A percentile compares a stretch with the other conserved stretches of the same genome.
Conservation (phyloP, 108 stramenopile genomes). For the Seminavis robusta region DNA sequence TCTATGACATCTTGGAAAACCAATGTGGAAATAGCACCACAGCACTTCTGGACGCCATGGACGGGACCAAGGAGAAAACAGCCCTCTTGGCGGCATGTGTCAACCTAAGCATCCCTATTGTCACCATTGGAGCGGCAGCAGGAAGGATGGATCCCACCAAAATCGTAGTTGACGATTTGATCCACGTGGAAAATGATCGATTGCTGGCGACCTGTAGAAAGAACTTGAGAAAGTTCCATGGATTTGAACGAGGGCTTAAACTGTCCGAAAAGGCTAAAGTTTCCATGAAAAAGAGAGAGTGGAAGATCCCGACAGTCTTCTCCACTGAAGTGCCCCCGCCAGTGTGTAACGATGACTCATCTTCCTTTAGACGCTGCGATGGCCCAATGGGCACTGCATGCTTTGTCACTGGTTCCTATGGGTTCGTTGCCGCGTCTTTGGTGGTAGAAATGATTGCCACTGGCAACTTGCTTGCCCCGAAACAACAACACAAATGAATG, state of each 20-base stretch:
- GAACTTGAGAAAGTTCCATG: slow-evolving; percentile 60
- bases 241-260: slow-evolving; percentile 51
- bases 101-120: slow-evolving; percentile 49
- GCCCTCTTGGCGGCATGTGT: slow-evolving; percentile 68
- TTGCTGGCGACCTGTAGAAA: slow-evolving; percentile 58
- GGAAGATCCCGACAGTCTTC: slow-evolving; percentile 69
- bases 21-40: slow-evolving; percentile 8
- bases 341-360: slow-evolving; percentile 5
- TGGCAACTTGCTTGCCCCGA: slow-evolving; percentile 50
- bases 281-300: slow-evolving; percentile 35
- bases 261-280: slow-evolving; percentile 17
- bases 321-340: slow-evolving; percentile 52
- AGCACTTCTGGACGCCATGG: slow-evolving; percentile 76
- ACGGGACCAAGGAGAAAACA: slow-evolving; percentile 64
- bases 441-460: slow-evolving; percentile 78
- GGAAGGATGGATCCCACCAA: slow-evolving; percentile 71
- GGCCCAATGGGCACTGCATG: slow-evolving; percentile 76
- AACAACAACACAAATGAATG: too few species aligned
- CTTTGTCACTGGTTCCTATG: slow-evolving; percentile 78
- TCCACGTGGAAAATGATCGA: slow-evolving; percentile 48
- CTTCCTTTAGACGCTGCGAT: slow-evolving; percentile 71
- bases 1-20: slow-evolving; percentile 43
- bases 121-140: slow-evolving; percentile 86
- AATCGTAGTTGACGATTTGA: slow-evolving; percentile 64
- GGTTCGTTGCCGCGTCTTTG: slow-evolving; percentile 66